phyloP scores from a whole-genome alignment of 225 moss, liverwort and hornwort species.

The Ulota crispa region DNA sequence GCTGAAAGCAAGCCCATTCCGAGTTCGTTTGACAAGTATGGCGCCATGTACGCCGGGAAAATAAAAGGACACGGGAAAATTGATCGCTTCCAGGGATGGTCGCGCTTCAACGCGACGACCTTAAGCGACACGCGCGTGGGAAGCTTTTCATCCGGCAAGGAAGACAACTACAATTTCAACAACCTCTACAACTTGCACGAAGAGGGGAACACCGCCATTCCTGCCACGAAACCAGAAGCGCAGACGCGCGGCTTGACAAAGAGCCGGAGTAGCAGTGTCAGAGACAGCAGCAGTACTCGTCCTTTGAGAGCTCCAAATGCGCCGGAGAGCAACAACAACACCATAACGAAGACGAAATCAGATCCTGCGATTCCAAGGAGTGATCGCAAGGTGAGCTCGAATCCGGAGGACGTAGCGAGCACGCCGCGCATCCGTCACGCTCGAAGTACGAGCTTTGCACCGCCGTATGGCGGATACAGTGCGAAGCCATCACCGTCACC shows the following conservation, averaged over 20 bases:
- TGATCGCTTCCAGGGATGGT: conserved; percentile 66
- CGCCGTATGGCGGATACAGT: conserved; percentile 33
- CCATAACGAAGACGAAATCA: neutral
- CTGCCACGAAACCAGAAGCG: neutral
- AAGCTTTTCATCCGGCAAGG: conserved; percentile 47
- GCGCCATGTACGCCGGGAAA: conserved; percentile 22
- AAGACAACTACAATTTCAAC: conserved; percentile 39
- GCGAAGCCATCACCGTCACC: conserved; percentile 15
- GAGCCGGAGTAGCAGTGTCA: conserved; percentile 7
- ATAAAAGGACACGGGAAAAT: conserved; percentile 48
- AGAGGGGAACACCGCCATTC: neutral
- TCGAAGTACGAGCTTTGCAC: conserved; percentile 50
- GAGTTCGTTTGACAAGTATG: conserved; percentile 30
- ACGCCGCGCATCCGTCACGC: conserved; percentile 45
- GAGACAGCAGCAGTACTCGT: neutral
- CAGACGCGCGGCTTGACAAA: conserved; percentile 6
- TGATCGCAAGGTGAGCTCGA: conserved; percentile 9
- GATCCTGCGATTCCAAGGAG: conserved; percentile 10
- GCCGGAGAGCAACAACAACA: neutral
- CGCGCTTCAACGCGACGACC: conserved; percentile 53
- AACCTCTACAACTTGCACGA: conserved; percentile 39
- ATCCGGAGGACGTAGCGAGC: conserved; percentile 1
- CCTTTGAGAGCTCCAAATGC: conserved; percentile 21
- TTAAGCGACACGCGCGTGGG: conserved; percentile 54
- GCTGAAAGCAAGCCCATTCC: conserved; percentile 37